phyloP scores from a whole-genome alignment of 2,329 filamentous ascomycete species.

The Bipolaris oryzae region DNA sequence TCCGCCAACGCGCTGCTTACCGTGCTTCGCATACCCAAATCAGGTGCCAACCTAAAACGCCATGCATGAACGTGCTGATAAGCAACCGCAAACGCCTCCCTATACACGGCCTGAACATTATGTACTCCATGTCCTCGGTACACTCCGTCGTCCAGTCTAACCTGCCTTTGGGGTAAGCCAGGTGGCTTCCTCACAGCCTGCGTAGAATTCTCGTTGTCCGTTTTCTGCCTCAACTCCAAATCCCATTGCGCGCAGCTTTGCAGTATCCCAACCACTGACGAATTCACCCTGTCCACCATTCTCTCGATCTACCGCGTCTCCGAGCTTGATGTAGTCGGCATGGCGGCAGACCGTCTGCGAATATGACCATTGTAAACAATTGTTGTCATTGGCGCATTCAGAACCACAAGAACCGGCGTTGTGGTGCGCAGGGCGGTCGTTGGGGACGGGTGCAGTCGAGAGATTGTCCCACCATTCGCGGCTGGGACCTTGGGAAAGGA shows the following conservation, averaged over 20 bases:
- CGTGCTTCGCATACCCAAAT: conserved; percentile 16
- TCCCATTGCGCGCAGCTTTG: conserved; percentile 44
- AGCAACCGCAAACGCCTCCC: conserved; percentile 36
- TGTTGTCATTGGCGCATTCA: conserved; percentile 42
- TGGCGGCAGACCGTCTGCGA: conserved; percentile 48
- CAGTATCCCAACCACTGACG: conserved; percentile 48
- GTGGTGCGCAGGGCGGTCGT: conserved; percentile 43
- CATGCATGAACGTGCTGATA: conserved; percentile 28
- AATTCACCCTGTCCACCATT: conserved; percentile 46
- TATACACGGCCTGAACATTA: conserved; percentile 18
- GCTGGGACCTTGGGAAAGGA: conserved; percentile 39
- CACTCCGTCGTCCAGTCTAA: conserved; percentile 10
- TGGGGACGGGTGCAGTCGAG: conserved; percentile 40
- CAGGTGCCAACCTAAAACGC: conserved; percentile 31
- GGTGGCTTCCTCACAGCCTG: conserved; percentile 45
- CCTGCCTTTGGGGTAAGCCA: conserved; percentile 47
- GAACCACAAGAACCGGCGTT: conserved; percentile 43
- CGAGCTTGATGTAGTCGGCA: conserved; percentile 45
- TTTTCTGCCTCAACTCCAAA: conserved; percentile 44
- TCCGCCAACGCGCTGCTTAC: conserved; percentile 7
- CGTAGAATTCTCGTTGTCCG: conserved; percentile 38
- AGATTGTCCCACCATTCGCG: conserved; percentile 48
- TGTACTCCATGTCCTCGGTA: conserved; percentile 7
- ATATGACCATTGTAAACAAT: conserved; percentile 47
- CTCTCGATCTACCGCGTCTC: conserved; percentile 42